Evolutionary conservation across 1,284 basidiomycete genomes (phyloP).

Genomic region (Vanrija sp.): DNA sequence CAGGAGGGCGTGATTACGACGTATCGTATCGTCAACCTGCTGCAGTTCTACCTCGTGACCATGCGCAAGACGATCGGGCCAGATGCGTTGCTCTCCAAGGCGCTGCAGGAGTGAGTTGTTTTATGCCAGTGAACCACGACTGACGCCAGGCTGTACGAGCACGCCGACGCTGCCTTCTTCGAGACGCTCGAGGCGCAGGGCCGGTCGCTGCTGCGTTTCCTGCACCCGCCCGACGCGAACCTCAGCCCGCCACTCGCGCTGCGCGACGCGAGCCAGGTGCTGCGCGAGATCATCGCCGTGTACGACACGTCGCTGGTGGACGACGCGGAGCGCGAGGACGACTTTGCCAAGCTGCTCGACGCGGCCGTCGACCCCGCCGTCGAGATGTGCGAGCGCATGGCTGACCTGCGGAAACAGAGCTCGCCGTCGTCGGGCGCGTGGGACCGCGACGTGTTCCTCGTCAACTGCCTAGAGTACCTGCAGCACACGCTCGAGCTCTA

Average conservation of each 20-base stretch:
- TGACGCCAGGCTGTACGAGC: conserved; percentile 64
- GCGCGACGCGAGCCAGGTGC: conserved; percentile 73
- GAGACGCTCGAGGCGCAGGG: conserved; percentile 79
- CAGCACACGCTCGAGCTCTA: conserved; percentile 70
- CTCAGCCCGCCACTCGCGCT: conserved; percentile 72
- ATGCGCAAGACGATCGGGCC: conserved; percentile 88
- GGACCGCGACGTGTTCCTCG: conserved; percentile 74
- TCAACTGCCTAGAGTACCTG: conserved; percentile 79
- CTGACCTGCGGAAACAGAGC: conserved; percentile 55
- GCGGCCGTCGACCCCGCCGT: conserved; percentile 77
- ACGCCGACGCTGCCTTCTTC: conserved; percentile 77
- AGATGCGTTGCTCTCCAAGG: conserved; percentile 68
- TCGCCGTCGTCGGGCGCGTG: conserved; percentile 53
- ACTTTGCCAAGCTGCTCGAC: conserved; percentile 69
- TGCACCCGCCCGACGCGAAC: conserved; percentile 68
- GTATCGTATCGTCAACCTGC: conserved; percentile 87
- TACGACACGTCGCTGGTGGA: conserved; percentile 74
- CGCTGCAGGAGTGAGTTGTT: conserved; percentile 71
- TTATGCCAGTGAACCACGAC: background rate
- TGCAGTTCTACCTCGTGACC: conserved; percentile 89
- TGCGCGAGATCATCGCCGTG: conserved; percentile 82
- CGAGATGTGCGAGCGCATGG: conserved; percentile 66
- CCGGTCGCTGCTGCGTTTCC: conserved; percentile 64
- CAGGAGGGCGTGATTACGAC: conserved; percentile 89
- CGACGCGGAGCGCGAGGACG: conserved; percentile 47